These are phyloP conservation scores for Colletotrichum eleusines DNA, from an alignment of 2,329 filamentous ascomycete genomes.

Conservation along the genomic window DNA sequence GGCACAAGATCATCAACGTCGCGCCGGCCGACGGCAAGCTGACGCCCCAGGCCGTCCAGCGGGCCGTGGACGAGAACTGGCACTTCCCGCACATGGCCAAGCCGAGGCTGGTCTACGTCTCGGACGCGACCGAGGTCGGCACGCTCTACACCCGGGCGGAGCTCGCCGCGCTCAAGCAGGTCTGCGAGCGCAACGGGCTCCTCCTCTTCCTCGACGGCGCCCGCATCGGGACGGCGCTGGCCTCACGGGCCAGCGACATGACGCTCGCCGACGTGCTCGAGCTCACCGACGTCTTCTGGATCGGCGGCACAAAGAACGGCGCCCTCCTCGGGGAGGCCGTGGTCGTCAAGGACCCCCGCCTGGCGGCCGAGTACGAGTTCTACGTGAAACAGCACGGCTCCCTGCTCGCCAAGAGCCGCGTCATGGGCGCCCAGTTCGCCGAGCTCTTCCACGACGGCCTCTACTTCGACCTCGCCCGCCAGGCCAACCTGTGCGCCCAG, in stretches of 20 bases:
- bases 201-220: slow-evolving; percentile 63
- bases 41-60: slow-evolving; percentile 56
- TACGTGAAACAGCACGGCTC: slow-evolving; percentile 65
- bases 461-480: slow-evolving; percentile 59
- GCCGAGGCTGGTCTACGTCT: slow-evolving; percentile 64
- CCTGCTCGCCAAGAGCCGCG: slow-evolving; percentile 61
- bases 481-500: slow-evolving; percentile 59
- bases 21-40: slow-evolving; percentile 60
- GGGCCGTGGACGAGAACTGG: slow-evolving; percentile 60
- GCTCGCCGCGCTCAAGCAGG: slow-evolving; percentile 54
- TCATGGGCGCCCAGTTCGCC: slow-evolving; percentile 63
- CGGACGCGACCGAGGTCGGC: slow-evolving; percentile 64
- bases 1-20: slow-evolving; percentile 65
- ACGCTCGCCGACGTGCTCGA: slow-evolving; percentile 58
- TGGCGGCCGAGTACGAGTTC: slow-evolving; percentile 62
- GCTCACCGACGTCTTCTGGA: slow-evolving; percentile 66
- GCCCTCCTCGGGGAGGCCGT: slow-evolving; percentile 64
- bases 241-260: slow-evolving; percentile 57
- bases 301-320: slow-evolving; percentile 65
- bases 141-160: slow-evolving; percentile 61
- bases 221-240: slow-evolving; percentile 56
- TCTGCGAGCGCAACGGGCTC: slow-evolving; percentile 56
- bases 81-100: slow-evolving; percentile 66
- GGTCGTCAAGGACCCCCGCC: slow-evolving; percentile 56
- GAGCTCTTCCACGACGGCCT: slow-evolving; percentile 60